Conservation (phyloP, 305 asterid species). For the Vinca major region DNA sequence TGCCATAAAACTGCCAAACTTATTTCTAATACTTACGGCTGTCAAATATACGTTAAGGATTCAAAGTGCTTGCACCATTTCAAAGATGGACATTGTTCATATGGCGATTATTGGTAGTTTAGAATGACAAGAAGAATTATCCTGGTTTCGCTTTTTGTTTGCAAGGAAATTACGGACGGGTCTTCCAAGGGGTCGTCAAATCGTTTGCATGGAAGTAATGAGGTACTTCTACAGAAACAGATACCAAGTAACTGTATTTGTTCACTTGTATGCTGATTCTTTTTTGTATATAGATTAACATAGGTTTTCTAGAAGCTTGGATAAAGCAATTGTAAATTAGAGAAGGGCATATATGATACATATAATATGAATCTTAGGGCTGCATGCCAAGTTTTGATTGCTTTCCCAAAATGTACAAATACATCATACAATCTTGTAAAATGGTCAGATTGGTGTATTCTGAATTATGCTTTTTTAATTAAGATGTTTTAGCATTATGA, state of each 20-base stretch:
- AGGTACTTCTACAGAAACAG: slow-evolving; percentile 2
- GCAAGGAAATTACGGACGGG: neutral
- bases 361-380: neutral
- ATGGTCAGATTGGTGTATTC: neutral
- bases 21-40: slow-evolving; percentile 31
- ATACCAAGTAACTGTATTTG: neutral
- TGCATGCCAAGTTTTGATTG: neutral
- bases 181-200: no score
- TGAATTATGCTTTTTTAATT: neutral
- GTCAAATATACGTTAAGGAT: slow-evolving; percentile 50
- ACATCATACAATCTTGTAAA: neutral
- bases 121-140: neutral
- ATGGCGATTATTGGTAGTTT: slow-evolving; percentile 69
- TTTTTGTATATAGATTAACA: slow-evolving; percentile 2
- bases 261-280: neutral
- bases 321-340: neutral
- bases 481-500: neutral
- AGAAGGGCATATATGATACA: slow-evolving; percentile 1
- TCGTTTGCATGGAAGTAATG: neutral
- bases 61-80: slow-evolving; percentile 72
- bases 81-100: slow-evolving; percentile 62
- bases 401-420: slow-evolving; percentile 3
- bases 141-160: slow-evolving; percentile 3
- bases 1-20: slow-evolving; percentile 61
- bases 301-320: slow-evolving; percentile 1